These are phyloP conservation scores for Trichoderma orchidacearum DNA, from an alignment of 495 filamentous ascomycete species.

Conservation along the genomic window DNA sequence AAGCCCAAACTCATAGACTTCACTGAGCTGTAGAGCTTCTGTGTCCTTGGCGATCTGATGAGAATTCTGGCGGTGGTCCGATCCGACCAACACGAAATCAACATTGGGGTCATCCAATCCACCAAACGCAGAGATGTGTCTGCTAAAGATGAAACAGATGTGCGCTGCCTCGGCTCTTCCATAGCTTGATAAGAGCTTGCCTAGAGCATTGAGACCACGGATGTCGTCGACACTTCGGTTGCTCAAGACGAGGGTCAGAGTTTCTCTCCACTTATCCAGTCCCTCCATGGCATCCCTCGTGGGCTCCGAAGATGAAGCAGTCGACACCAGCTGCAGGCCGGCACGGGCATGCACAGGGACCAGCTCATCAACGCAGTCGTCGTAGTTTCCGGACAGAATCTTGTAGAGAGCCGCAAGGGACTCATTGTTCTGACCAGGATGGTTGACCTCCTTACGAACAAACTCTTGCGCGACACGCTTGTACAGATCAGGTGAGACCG, in stretches of 20 bases:
- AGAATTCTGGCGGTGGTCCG: slow-evolving; percentile 55
- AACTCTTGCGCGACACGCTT: slow-evolving; percentile 92
- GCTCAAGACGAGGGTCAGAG: slow-evolving; percentile 67
- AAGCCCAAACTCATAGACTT: slow-evolving; percentile 81
- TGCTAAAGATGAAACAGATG: slow-evolving; percentile 58
- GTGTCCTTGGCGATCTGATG: slow-evolving; percentile 59
- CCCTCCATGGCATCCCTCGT: slow-evolving; percentile 68
- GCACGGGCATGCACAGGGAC: slow-evolving; percentile 90
- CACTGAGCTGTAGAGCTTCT: slow-evolving; percentile 75
- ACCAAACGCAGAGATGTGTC: slow-evolving; percentile 49
- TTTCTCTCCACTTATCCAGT: slow-evolving; percentile 87
- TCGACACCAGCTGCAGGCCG: slow-evolving; percentile 75
- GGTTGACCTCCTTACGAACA: slow-evolving; percentile 80
- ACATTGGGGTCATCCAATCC: slow-evolving; percentile 73
- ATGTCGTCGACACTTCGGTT: slow-evolving; percentile 74
- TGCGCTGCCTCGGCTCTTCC: slow-evolving; percentile 83
- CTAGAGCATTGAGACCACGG: slow-evolving; percentile 63
- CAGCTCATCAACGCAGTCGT: slow-evolving; percentile 90
- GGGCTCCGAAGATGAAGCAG: slow-evolving; percentile 41
- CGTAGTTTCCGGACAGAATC: slow-evolving; percentile 82
- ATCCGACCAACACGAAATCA: slow-evolving; percentile 71
- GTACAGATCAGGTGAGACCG: slow-evolving; percentile 53
- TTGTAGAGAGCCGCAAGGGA: slow-evolving; percentile 84
- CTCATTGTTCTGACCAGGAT: slow-evolving; percentile 58
- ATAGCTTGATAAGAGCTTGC: slow-evolving; percentile 73